Evolutionary conservation across 768 basidiomycete species (phyloP), one percentile per base, ranked within the genome.

Genomic region (Fomitopsis serialis): DNA sequence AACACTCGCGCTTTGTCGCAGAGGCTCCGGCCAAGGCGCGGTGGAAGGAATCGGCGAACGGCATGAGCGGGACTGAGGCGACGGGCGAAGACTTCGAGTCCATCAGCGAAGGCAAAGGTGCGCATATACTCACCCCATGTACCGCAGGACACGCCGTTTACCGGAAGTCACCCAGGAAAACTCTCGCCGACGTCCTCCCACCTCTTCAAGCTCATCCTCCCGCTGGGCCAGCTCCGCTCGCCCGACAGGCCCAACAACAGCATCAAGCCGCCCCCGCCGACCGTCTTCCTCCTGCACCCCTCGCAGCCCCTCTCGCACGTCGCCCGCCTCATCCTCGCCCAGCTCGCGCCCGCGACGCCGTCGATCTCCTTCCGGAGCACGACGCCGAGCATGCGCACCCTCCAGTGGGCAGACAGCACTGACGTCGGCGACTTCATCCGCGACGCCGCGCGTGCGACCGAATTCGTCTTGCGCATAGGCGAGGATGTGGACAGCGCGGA

Each of bases 281-380:
- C 58, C 9, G 80, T 85, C 4, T 78, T 86, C 55, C 77, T 87
- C 6, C 72, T 87, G 0, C 85, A 87, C 55, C 84, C 85, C 4
- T 78, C 81, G 0, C 85, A 87, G 58, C 85, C 85, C 0, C 75
- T 87, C 6, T 82, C 81, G 1, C 84, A 89, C 61, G 72, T 84
- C 45, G 72, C 76, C 46, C 70, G 78, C 12, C 76, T 86, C 37
- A 83, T 87, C 23, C 66, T 73, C 3, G 73, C 78, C 7, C 72
- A 74, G 13, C 61, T 80, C 37, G 55, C 69, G 6, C 70, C 72
- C 11, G 60, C 65, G 0, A 69, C 70, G 0, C 63, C 66, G 1
- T 19, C 53, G 7, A 68, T 82, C 21, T 75, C 78, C 24, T 81
- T 80, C 62, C 71, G 72, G 19, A 76, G 75, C 59, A 60, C 60